These are phyloP conservation scores for Millerozyma miso DNA, from an alignment of 805 yeast species.

Conservation along the genomic window DNA sequence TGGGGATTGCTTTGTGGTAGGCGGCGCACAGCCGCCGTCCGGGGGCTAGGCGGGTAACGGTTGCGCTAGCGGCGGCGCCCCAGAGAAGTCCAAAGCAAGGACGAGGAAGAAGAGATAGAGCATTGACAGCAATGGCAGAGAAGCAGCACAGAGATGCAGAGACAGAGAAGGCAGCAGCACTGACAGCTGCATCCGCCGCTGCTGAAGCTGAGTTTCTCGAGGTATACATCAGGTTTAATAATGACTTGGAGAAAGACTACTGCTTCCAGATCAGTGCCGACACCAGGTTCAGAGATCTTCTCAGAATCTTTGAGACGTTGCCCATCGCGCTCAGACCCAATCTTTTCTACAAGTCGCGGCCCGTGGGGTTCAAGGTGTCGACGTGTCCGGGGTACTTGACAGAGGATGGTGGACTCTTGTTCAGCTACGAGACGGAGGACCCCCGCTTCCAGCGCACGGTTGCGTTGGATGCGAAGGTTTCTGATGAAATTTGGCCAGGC, in stretches of 20 bases:
- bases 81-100: too few relatives aligned
- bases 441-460: conserved; percentile 41
- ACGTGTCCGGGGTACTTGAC: conserved; percentile 78
- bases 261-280: conserved; percentile 70
- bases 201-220: conserved; percentile 30
- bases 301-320: conserved; percentile 57
- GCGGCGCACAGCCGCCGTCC: too few relatives aligned
- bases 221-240: conserved; percentile 75
- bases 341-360: conserved; percentile 61
- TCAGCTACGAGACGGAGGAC: conserved; percentile 52
- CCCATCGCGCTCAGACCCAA: conserved; percentile 80
- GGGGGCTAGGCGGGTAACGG: too few relatives aligned
- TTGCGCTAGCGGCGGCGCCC: too few relatives aligned
- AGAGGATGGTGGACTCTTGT: conserved; percentile 74
- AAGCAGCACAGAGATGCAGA: neutral
- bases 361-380: conserved; percentile 60
- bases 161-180: conserved; percentile 15
- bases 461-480: conserved; percentile 44
- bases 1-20: too few relatives aligned
- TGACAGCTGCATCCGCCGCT: neutral
- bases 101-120: too few relatives aligned
- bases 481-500: conserved; percentile 78
- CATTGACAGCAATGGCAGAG: neutral
- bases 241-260: conserved; percentile 82
- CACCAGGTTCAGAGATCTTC: conserved; percentile 56